Conservation (phyloP, 176 grass and related monocot genomes). For the Chrysopogon serrulatus region DNA sequence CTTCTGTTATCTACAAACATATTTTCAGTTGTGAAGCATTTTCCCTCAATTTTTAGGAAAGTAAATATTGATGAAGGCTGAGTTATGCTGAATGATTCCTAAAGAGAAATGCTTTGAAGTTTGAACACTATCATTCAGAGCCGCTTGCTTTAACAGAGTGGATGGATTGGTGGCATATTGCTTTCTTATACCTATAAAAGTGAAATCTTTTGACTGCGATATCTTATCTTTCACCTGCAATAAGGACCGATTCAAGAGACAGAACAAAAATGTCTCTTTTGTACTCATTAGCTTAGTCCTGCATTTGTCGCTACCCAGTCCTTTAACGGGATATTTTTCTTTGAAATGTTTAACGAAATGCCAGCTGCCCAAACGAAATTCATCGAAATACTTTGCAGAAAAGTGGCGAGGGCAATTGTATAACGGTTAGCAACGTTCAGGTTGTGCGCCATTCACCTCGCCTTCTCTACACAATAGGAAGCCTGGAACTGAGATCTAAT, state of each 20-base stretch:
- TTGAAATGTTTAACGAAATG: neutral
- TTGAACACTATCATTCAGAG: neutral
- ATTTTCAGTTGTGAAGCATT: neutral
- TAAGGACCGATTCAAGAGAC: constrained; percentile 3
- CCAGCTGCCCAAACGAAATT: neutral
- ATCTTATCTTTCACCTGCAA: neutral
- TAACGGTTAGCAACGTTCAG: neutral
- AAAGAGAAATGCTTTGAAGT: neutral
- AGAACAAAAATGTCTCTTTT: neutral
- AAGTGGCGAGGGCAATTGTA: too few species aligned
- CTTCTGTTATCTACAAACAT: neutral
- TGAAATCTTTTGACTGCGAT: neutral
- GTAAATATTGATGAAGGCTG: neutral
- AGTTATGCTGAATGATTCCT: constrained; percentile 18
- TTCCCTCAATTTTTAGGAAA: neutral
- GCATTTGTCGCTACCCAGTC: neutral
- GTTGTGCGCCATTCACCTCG: neutral
- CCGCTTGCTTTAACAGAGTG: neutral
- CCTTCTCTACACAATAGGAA: neutral
- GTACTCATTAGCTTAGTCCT: neutral
- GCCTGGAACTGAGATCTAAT: neutral
- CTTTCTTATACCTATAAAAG: constrained; percentile 20
- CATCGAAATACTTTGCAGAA: neutral
- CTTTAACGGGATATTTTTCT: neutral
- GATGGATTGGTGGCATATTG: constrained; percentile 13